Percentiles rank a stretch among this genome's conserved stretches.
Conservation (phyloP, 495 filamentous ascomycete species). For the Talaromyces stipitatus region DNA sequence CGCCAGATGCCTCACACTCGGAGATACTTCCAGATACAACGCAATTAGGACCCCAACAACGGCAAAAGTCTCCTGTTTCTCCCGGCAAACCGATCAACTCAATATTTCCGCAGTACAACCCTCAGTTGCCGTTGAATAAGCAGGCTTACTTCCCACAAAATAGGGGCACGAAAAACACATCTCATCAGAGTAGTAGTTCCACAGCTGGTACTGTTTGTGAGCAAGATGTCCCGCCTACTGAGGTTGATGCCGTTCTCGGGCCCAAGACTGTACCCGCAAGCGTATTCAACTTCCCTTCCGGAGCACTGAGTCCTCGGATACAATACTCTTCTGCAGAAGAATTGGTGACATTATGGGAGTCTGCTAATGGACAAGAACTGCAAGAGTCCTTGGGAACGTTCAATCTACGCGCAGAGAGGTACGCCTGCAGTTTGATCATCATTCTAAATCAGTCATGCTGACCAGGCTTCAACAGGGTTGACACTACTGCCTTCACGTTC, state of each 20-base stretch:
- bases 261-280: conserved; percentile 40
- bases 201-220: background rate
- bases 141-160: conserved; percentile 60
- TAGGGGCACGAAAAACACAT: conserved; percentile 32
- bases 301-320: conserved; percentile 23
- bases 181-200: conserved; percentile 5
- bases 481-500: conserved; percentile 29
- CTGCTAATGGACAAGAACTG: conserved; percentile 45
- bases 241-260: conserved; percentile 33
- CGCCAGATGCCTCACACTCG: conserved; percentile 13
- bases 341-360: conserved; percentile 43
- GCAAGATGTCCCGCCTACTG: conserved; percentile 7
- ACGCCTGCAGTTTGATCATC: conserved; percentile 4
- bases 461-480: conserved; percentile 18
- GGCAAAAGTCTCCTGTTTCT: conserved; percentile 15
- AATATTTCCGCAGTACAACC: conserved; percentile 80
- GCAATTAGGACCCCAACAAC: conserved; percentile 18
- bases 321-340: conserved; percentile 37
- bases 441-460: conserved; percentile 3
- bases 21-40: conserved; percentile 36
- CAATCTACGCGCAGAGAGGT: conserved; percentile 40
- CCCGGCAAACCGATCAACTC: conserved; percentile 47
- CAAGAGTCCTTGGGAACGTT: conserved; percentile 29
- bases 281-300: conserved; percentile 36
- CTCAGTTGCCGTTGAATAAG: conserved; percentile 55